phyloP scores from a whole-genome alignment of 176 grass and related monocot genomes.

The Aegilops sharonensis region DNA sequence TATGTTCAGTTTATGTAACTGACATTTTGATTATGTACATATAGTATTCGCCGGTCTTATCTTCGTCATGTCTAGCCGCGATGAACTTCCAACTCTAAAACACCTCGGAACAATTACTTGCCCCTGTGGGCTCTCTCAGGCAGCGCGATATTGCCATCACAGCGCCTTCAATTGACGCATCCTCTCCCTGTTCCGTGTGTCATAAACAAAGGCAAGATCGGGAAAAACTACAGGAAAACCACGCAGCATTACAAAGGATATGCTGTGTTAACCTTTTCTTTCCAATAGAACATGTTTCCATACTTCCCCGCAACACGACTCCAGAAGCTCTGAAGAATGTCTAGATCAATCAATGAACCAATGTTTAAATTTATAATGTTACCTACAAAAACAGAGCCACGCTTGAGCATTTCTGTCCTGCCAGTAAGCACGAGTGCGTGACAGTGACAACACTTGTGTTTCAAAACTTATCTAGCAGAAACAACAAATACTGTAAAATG shows the following conservation, averaged over 20 bases:
- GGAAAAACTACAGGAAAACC: neutral
- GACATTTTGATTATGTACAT: neutral
- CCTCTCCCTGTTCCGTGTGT: constrained; percentile 66
- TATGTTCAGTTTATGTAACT: neutral
- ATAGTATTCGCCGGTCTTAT: neutral
- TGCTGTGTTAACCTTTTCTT: constrained; percentile 60
- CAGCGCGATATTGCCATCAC: constrained; percentile 84
- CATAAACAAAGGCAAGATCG: constrained; percentile 24
- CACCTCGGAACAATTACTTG: constrained; percentile 73
- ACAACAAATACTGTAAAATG: neutral
- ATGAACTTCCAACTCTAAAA: constrained; percentile 29
- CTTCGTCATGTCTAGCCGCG: neutral
- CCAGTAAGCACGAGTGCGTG: neutral
- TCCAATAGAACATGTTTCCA: constrained; percentile 98
- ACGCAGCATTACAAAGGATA: neutral
- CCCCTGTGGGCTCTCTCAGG: constrained; percentile 60
- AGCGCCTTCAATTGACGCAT: constrained; percentile 89
- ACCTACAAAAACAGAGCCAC: constrained; percentile 37
- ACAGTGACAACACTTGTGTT: neutral
- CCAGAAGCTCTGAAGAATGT: constrained; percentile 85
- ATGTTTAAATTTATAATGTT: constrained; percentile 97
- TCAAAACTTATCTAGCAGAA: neutral
- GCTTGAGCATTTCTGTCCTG: neutral
- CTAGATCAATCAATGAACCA: constrained; percentile 83
- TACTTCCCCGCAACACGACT: constrained; percentile 85